Evolutionary conservation across 371 early-diverging fungal genomes (phyloP).

Genomic region (Mucor piriformis): DNA sequence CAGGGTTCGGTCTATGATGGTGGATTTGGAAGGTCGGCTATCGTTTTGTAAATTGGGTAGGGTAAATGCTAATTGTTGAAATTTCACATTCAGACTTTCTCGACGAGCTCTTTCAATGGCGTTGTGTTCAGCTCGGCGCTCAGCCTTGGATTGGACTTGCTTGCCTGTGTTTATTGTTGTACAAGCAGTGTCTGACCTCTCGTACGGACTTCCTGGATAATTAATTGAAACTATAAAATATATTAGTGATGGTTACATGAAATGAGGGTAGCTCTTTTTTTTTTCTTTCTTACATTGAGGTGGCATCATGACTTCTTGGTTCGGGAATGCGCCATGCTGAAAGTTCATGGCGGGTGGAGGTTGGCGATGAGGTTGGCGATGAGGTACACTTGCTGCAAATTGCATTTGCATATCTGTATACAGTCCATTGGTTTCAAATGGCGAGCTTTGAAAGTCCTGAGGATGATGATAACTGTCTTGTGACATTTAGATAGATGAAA

Average conservation of each 20-base stretch:
- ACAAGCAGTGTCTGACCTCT: constrained; percentile 13
- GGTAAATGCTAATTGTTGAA: constrained; percentile 72
- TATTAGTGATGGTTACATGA: too few species aligned
- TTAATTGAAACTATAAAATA: constrained; percentile 8
- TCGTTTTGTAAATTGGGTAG: constrained; percentile 71
- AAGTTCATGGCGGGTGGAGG: constrained; percentile 1
- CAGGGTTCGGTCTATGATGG: constrained; percentile 71
- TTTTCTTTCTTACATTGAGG: constrained; percentile 16
- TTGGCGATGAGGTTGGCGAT: constrained; percentile 10
- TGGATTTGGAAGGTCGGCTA: constrained; percentile 73
- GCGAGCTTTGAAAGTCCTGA: constrained; percentile 7
- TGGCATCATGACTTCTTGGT: constrained; percentile 13
- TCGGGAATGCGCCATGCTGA: background rate
- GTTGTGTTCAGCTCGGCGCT: constrained; percentile 75
- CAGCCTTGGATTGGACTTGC: constrained; percentile 51
- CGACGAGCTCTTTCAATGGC: constrained; percentile 79
- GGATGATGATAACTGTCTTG: constrained; percentile 16
- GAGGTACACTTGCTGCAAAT: constrained; percentile 33
- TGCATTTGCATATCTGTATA: constrained; percentile 23
- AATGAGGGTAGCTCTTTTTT: too few species aligned
- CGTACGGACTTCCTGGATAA: constrained; percentile 20
- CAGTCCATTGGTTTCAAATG: constrained; percentile 5
- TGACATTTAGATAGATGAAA: constrained; percentile 13
- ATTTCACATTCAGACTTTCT: constrained; percentile 71
- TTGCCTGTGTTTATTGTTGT: background rate